Base-by-base conservation (phyloP, 345 rosid genomes). In the Bruguiera sexangula region DNA sequence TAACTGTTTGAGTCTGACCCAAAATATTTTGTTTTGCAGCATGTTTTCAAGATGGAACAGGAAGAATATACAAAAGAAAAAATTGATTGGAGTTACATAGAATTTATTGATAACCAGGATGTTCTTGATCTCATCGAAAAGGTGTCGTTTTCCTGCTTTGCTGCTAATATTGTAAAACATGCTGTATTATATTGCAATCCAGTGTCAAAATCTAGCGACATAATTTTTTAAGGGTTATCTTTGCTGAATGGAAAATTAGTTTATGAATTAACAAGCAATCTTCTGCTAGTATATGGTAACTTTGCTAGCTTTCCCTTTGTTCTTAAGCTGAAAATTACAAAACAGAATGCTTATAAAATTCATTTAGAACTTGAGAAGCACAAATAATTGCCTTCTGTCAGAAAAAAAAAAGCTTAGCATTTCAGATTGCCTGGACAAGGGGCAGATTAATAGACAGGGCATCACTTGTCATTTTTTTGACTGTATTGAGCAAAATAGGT, bases 21-120 rank as follows among this genome's bases (percentile, higher is more conserved):
- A 29, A 66, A 32, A 56, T 16, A 6, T 60, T 65, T 24, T 66
- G 6, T 70, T 73, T 60, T 52, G 67, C 95, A 95, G 99, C 99
- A 95, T 69, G 99, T 95, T 67, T 95, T 95, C 84, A 95, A 95
- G 83, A 90, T 90, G 97, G 99, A 95, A 83, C 99, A 95, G 87
- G 99, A 95, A 78, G 97, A 92, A 78, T 92, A 95, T 74, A 86
- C 86, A 13, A 95, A 89, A 76, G 99, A 95, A 84, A 86, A 88
- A 87, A 95, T 95, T 82, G 76, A 90, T 76, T 95, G 99, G 99
- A 95, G 99, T 83, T 95, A 92, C 83, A 95, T 95, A 74, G 99
- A 92, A 11, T 95, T 95, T 75, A 86, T 92, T 50, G 99, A 95
- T 82, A 92, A 92, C 81, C 84, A 95, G 81, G 98, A 92, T 79